Percentiles rank a stretch among this genome's conserved stretches.
Conservation (phyloP, 768 basidiomycete species). For the Leccinum disarticulatum region DNA sequence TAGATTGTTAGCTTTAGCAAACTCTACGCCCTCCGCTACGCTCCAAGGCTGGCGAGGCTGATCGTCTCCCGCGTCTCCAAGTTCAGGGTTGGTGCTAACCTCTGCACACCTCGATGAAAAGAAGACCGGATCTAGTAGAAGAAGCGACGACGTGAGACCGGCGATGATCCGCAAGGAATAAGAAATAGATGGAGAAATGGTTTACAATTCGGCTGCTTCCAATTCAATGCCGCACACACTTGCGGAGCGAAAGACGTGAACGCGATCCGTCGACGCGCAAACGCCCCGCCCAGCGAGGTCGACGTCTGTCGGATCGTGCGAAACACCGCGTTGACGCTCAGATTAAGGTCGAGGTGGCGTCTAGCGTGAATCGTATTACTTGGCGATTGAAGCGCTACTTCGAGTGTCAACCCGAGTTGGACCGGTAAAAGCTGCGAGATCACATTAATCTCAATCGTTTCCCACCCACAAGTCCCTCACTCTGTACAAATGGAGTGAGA, state of each 20-base stretch:
- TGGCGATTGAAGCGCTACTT: conserved; percentile 64
- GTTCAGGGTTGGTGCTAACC: conserved; percentile 38
- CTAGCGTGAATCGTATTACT: conserved; percentile 38
- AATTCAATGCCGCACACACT: conserved; percentile 88
- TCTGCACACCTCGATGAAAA: conserved; percentile 88
- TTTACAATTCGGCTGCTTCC: conserved; percentile 98
- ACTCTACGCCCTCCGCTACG: conserved; percentile 89
- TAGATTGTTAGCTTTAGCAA: conserved; percentile 89
- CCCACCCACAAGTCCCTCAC: conserved; percentile 3
- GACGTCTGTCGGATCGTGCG: conserved; percentile 76
- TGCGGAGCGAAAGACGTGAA: conserved; percentile 92
- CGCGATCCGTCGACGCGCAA: conserved; percentile 74
- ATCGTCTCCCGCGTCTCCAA: conserved; percentile 43
- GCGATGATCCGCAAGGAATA: conserved; percentile 22
- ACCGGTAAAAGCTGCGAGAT: conserved; percentile 53
- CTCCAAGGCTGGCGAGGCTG: conserved; percentile 56
- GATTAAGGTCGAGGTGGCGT: conserved; percentile 69
- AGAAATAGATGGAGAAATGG: conserved; percentile 8
- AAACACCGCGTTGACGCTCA: conserved; percentile 81
- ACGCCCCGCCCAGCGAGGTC: conserved; percentile 46
- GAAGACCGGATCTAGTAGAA: conserved; percentile 83
- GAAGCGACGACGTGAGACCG: conserved; percentile 21
- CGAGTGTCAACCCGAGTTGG: conserved; percentile 74
- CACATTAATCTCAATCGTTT: conserved; percentile 4
- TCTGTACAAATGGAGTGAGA: conserved; percentile 4